These are phyloP conservation scores for Curvularia hawaiiensis DNA, from an alignment of 2,329 filamentous ascomycete genomes.

Conservation along the genomic window DNA sequence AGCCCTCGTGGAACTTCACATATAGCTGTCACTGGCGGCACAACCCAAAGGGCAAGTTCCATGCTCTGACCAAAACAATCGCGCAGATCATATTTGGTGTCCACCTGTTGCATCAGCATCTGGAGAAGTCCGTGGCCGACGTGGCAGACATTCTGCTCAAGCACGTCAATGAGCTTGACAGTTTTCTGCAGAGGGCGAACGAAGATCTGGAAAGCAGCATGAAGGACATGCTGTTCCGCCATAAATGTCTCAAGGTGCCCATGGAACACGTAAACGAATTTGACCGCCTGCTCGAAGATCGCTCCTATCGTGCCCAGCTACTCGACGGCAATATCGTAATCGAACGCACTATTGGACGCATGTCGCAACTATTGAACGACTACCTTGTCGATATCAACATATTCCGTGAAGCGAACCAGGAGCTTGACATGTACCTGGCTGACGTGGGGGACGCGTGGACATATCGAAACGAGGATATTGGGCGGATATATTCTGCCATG, in stretches of 20 bases:
- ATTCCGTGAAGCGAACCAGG: slow-evolving; percentile 75
- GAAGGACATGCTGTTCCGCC: slow-evolving; percentile 71
- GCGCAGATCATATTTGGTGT: slow-evolving; percentile 94
- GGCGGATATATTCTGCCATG: slow-evolving; percentile 86
- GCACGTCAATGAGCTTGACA: slow-evolving; percentile 93
- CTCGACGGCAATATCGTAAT: slow-evolving; percentile 89
- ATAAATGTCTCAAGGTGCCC: slow-evolving; percentile 80
- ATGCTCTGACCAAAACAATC: slow-evolving; percentile 87
- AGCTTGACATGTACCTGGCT: slow-evolving; percentile 76
- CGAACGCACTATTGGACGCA: slow-evolving; percentile 84
- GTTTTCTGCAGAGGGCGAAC: slow-evolving; percentile 82
- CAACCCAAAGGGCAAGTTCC: slow-evolving; percentile 75
- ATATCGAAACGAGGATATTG: slow-evolving; percentile 63
- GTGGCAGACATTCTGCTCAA: slow-evolving; percentile 87
- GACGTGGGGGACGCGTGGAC: slow-evolving; percentile 67
- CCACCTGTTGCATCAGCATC: slow-evolving; percentile 80
- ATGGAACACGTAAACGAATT: slow-evolving; percentile 83
- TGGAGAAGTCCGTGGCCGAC: slow-evolving; percentile 87
- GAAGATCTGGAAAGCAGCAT: slow-evolving; percentile 83
- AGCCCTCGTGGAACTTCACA: slow-evolving; percentile 72
- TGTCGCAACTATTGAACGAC: slow-evolving; percentile 75
- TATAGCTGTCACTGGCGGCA: slow-evolving; percentile 79
- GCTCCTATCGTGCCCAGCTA: slow-evolving; percentile 79
- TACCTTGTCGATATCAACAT: slow-evolving; percentile 79
- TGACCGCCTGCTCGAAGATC: slow-evolving; percentile 85